Base-by-base conservation (phyloP, 148 eudicot genomes). In the Fagopyrum esculentum region DNA sequence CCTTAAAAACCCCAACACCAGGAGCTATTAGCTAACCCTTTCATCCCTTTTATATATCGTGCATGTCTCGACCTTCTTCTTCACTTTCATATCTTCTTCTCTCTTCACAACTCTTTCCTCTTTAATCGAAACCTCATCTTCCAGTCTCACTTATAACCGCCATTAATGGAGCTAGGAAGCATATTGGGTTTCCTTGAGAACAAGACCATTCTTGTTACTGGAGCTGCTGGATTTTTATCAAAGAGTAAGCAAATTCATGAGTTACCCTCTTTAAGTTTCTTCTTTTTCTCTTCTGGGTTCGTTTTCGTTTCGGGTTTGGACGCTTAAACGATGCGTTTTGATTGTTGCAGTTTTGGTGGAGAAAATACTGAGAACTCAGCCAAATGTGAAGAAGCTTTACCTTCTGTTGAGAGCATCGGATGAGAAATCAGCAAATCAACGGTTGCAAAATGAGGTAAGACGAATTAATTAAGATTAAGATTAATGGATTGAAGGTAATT, bases 171-270 rank as follows among this genome's bases (percentile, higher is more conserved):
- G 83, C 66, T 87, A 75, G 86, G 78, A 5, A 85, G 87, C 74
- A 75, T 87, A 44, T 70, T 83, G 4, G 49, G 82, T 73, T 85
- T 85, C 71, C 87, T 89, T 22, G 87, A 87, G 66, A 82, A 85
- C 78, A 83, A 68, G 74, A 80, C 80, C 81, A 83, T 89, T 74
- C 72, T 89, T 44, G 85, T 89, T 49, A 86, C 88, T 19, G 92
- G 92, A 50, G 92, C 84, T 54, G 83, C 89, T 76, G 93, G 93
- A 56, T 89, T 87, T 76, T 82, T 89, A 11, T 88, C 93, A 9
- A 89, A 89, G 78, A 87, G 93, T 89, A 85, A 40, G 61, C 19
- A 17, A 9, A 0, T 15, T 2, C 47, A 51, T 73, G 76, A 73
- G 61, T 77, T 70, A 60, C 45, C 51, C 29, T 30, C 44, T 49